Conservation (phyloP, 2,329 filamentous ascomycete genomes). For the Sphaerulina populicola region DNA sequence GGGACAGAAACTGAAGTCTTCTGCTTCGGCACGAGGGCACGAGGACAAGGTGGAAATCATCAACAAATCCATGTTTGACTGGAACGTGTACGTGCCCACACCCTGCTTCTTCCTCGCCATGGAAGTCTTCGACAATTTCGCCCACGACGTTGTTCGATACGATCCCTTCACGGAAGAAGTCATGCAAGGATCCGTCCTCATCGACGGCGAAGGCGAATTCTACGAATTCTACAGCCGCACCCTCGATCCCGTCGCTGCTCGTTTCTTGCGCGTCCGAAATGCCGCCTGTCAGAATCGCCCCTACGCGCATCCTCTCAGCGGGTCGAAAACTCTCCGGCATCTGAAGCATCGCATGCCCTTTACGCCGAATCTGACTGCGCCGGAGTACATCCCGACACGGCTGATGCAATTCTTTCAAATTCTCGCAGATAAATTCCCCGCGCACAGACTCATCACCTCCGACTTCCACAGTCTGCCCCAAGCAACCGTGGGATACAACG, state of each 20-base stretch:
- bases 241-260: constrained; percentile 72
- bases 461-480: constrained; percentile 86
- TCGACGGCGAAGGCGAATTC: constrained; percentile 79
- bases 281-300: constrained; percentile 56
- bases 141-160: constrained; percentile 90
- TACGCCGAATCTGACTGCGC: constrained; percentile 64
- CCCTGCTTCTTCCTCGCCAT: constrained; percentile 97
- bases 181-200: constrained; percentile 79
- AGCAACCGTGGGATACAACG: constrained; percentile 74
- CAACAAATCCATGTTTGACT: constrained; percentile 91
- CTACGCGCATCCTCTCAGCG: constrained; percentile 54
- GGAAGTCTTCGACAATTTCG: constrained; percentile 98
- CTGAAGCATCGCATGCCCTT: constrained; percentile 60
- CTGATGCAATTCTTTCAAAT: constrained; percentile 97
- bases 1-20: constrained; percentile 57
- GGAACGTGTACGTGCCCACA: constrained; percentile 75
- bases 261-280: constrained; percentile 77
- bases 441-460: constrained; percentile 76
- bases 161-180: constrained; percentile 71
- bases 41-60: constrained; percentile 83
- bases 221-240: constrained; percentile 82
- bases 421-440: constrained; percentile 77
- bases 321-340: constrained; percentile 49
- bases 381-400: constrained; percentile 89
- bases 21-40: constrained; percentile 65